These are phyloP conservation scores for Trypanosoma mega DNA, from an alignment of 208 protist genomes.

Conservation along the genomic window DNA sequence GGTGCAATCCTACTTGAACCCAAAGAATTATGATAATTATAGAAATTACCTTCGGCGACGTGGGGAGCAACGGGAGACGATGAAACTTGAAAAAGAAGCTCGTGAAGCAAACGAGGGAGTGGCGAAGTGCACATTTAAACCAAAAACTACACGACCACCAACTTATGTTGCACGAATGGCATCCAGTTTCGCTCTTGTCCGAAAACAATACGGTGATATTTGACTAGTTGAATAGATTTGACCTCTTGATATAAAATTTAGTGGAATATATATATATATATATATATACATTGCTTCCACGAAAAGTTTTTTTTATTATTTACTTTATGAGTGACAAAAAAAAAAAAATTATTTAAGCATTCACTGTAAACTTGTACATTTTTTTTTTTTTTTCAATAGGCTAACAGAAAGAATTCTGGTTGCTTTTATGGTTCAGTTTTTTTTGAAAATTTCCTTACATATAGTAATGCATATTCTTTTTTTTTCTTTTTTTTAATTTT, in stretches of 20 bases:
- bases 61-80: constrained; percentile 24
- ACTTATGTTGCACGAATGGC: constrained; percentile 76
- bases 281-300: no score
- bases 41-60: constrained; percentile 31
- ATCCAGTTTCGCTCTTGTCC: constrained; percentile 64
- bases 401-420: no score
- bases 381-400: no score
- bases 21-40: constrained; percentile 46
- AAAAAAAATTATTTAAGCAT: no score
- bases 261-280: no score
- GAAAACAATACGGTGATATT: constrained; percentile 44
- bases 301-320: constrained; percentile 13
- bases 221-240: no score
- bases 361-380: no score
- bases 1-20: constrained; percentile 53
- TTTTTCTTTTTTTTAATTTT: constrained; percentile 1
- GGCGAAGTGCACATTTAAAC: constrained; percentile 63
- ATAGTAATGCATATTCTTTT: constrained; percentile 8
- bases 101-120: constrained; percentile 34
- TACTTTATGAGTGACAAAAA: constrained; percentile 8
- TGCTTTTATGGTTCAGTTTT: no score
- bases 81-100: constrained; percentile 30
- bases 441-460: no score
- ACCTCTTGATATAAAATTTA: no score
- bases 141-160: constrained; percentile 56